These are phyloP conservation scores for Alternaria gaisen DNA, from an alignment of 2,329 filamentous ascomycete genomes.

Conservation along the genomic window DNA sequence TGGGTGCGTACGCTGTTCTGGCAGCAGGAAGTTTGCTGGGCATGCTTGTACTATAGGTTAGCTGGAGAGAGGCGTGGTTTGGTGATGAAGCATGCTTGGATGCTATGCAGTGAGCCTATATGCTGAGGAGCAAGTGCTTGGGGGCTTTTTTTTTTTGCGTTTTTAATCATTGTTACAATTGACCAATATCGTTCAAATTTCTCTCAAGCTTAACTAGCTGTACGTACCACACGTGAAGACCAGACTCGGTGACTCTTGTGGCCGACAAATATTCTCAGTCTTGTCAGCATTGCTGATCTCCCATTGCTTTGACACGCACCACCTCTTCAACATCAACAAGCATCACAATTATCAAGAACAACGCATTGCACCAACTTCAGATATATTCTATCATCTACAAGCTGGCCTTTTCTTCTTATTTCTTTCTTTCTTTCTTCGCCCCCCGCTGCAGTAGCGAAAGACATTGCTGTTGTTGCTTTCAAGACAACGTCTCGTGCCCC, in stretches of 20 bases:
- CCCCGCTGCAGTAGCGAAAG: conserved; percentile 7
- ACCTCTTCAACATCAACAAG: background rate
- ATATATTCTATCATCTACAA: conserved; percentile 8
- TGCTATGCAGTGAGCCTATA: background rate
- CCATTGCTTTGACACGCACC: background rate
- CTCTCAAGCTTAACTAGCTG: background rate
- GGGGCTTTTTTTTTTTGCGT: background rate
- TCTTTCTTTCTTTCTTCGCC: conserved; percentile 1
- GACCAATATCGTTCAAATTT: background rate
- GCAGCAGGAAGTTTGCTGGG: conserved; percentile 36
- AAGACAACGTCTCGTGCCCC: conserved; percentile 1
- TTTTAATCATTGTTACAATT: background rate
- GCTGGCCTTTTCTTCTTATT: conserved; percentile 9
- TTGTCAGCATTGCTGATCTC: background rate
- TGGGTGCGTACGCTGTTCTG: conserved; percentile 32
- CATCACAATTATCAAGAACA: background rate
- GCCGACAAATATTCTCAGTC: too few relatives aligned
- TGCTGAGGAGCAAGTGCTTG: background rate
- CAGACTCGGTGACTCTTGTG: too few relatives aligned
- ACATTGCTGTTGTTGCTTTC: background rate
- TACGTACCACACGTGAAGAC: background rate
- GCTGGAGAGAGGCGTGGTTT: background rate
- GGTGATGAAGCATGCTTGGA: background rate
- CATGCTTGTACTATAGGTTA: conserved; percentile 36
- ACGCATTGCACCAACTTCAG: background rate